Evolutionary conservation across 176 grass and related monocot species (phyloP), one percentile per base, ranked within the genome.

Genomic region (Tillandsia fasciculata): DNA sequence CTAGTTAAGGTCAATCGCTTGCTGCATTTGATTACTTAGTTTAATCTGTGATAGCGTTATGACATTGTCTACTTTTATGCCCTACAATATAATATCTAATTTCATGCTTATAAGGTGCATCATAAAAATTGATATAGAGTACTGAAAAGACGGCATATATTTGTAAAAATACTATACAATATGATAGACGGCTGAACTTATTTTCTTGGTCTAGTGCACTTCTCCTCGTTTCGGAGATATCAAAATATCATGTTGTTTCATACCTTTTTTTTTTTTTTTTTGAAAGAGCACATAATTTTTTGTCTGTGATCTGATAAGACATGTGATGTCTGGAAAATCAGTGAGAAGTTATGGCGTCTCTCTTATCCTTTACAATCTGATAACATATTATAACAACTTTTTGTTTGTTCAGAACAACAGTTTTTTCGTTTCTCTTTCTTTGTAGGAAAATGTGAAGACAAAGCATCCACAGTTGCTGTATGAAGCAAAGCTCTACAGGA

Each of bases 381-480:
- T 73, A 53, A 15, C 15, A 8, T 26, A 76, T 75, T 63, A 53
- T 22, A 68, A 12, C 49, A 65, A 65, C 22, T 2, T 67, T 81
- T 72, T 48, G 23, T 51, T 66, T 42, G 23, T 17, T 24, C 72
- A 51, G 73, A 47, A 79, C 50, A 63, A 53, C 24, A 17, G 49
- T 24, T 63, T 72, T 23, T 76, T 17, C 73, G 0, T 83, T 58
- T 83, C 12, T 58, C 8, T 52, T 47, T 76, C 23, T 72, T 79
- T 82, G 3, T 64, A 96, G 91, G 91, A 96, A 83, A 96, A 64
- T 77, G 84, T 87, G 77, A 96, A 91, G 76, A 96, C 87, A 71
- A 96, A 96, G 65, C 91, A 96, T 83, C 91, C 91, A 23, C 91
- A 96, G 64, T 83, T 96, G 70, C 42, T 96, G 2, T 96, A 96